These are phyloP conservation scores for Chloranthus sessilifolius DNA, from an alignment of 164 flowering plant species.

Conservation along the genomic window DNA sequence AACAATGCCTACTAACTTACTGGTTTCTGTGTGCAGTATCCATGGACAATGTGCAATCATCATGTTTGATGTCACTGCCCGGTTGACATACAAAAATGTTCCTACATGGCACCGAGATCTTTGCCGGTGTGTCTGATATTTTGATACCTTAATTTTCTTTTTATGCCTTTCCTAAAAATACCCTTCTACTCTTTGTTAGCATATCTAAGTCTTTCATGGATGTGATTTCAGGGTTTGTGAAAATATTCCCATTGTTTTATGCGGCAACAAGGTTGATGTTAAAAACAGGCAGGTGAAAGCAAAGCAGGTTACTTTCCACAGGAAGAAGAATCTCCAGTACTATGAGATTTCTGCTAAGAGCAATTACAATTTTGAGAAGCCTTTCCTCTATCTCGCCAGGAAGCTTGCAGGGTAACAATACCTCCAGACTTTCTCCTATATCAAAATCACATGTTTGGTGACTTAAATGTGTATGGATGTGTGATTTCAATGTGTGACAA, in stretches of 20 bases:
- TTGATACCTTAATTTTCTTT: neutral
- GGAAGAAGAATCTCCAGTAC: conserved; percentile 81
- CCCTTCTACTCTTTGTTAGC: neutral
- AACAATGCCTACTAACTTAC: neutral
- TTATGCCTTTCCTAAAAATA: no score
- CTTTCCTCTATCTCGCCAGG: conserved; percentile 74
- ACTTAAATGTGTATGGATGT: no score
- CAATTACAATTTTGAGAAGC: conserved; percentile 82
- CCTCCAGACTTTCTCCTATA: neutral
- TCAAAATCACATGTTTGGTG: no score
- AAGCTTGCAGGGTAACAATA: conserved; percentile 83
- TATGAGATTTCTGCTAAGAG: conserved; percentile 90
- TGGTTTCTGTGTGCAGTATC: conserved; percentile 59
- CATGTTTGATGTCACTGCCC: conserved; percentile 92
- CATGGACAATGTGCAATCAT: conserved; percentile 93
- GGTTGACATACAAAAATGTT: conserved; percentile 87
- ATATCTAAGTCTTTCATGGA: neutral
- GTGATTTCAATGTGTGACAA: no score
- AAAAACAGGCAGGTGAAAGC: conserved; percentile 92
- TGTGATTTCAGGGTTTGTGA: conserved; percentile 49
- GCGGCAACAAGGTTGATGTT: conserved; percentile 92
- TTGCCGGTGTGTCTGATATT: conserved; percentile 44
- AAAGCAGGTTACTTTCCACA: conserved; percentile 85
- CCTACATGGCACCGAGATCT: conserved; percentile 94
- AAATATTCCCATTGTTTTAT: conserved; percentile 80